phyloP scores from a whole-genome alignment of 768 basidiomycete species.

The Boletus reticulatus region DNA sequence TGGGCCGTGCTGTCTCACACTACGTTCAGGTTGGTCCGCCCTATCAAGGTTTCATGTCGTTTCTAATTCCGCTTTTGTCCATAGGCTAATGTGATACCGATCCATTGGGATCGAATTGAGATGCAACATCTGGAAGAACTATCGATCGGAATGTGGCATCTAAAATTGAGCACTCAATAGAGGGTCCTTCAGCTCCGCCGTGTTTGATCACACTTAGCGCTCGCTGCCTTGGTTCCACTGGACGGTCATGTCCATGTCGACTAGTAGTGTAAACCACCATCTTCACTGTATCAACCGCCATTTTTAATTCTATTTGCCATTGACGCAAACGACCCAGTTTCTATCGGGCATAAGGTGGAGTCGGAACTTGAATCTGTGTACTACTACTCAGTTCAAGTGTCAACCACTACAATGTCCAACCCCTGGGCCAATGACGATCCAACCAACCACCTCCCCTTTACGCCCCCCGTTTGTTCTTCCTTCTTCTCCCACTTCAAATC shows the following conservation, averaged over 20 bases:
- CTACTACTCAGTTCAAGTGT: no score
- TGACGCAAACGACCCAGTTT: no score
- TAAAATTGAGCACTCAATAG: conserved; percentile 44
- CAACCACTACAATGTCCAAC: no score
- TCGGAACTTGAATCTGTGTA: no score
- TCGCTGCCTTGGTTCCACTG: conserved; percentile 4
- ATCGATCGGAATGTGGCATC: conserved; percentile 69
- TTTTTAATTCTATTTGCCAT: conserved; percentile 22
- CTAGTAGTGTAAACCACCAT: conserved; percentile 21
- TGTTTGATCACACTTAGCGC: conserved; percentile 8
- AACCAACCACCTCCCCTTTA: no score
- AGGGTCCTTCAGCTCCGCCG: conserved; percentile 1
- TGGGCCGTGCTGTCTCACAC: conserved; percentile 69
- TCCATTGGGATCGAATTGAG: conserved; percentile 65
- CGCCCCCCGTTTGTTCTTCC: no score
- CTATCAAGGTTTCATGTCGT: conserved; percentile 1
- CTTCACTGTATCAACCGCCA: conserved; percentile 18
- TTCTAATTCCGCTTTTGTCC: conserved; percentile 9
- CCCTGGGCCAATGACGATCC: no score
- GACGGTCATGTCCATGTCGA: conserved; percentile 10
- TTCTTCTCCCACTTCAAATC: no score
- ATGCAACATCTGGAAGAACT: conserved; percentile 73
- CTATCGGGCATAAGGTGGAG: background rate
- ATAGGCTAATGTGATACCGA: conserved; percentile 67
- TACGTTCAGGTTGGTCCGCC: conserved; percentile 58